Evolutionary conservation across 2,329 filamentous ascomycete species (phyloP), one percentile per base, ranked within the genome.

Genomic region (Penicillium polonicum): DNA sequence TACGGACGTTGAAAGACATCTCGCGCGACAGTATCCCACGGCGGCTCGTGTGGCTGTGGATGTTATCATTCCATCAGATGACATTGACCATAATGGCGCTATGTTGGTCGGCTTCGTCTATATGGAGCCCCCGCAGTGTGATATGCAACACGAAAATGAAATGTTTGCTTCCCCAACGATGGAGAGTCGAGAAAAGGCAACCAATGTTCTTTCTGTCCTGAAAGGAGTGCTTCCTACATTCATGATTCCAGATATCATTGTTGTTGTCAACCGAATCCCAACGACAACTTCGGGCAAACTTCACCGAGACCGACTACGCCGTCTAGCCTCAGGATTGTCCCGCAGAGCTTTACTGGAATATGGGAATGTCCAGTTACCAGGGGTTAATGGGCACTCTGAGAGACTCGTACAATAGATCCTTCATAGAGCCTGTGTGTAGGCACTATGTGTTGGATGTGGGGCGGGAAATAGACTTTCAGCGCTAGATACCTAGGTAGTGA

Each of bases 1-100:
- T 2, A 68, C 63, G 4, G 71, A 74, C 52, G 61, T 75, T 15
- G 71, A 74, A 58, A 60, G 23, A 19, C 23, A 43, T 8, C 23
- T 27, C 4, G 41, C 41, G 3, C 15, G 15, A n/a, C 23, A 43
- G 19, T 43, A 43, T 27, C 41, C 41, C 8, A 27, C 41, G 1
- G 21, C 41, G 9, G 17, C 15, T 43, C 41, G 23, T 5, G 41
- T 43, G 15, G 8, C 8, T 3, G 23, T 43, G 23, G 23, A 43
- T 43, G 15, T 27, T 10, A 27, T 27, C 8, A 43, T 27, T 43
- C 41, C 41, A 6, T 43, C 41, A 3, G 41, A 27, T 27, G 15
- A 27, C 17, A 10, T 43, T 4, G 15, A 23, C 8, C 41, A 43
- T n/a, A 43, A 10, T 4, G 15, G 41, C 15, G 4, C 8, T 6